phyloP scores from a whole-genome alignment of 495 filamentous ascomycete genomes.

The Xylaria flabelliformis region DNA sequence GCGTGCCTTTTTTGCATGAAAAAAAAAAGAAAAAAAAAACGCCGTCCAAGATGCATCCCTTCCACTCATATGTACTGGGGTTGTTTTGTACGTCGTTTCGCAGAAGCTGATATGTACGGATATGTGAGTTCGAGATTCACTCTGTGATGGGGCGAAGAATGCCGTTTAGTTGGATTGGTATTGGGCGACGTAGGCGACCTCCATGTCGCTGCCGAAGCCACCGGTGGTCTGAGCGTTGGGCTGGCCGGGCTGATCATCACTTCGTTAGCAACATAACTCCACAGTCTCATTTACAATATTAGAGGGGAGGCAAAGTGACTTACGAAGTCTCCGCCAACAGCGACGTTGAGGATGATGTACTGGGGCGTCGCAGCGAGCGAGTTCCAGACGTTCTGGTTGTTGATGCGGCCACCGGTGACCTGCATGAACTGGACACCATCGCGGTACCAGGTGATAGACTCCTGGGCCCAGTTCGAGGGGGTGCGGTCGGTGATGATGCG shows the following conservation, averaged over 20 bases:
- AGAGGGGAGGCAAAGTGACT: slow-evolving; percentile 31
- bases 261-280: slow-evolving; percentile 21
- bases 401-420: slow-evolving; percentile 46
- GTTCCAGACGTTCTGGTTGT: slow-evolving; percentile 46
- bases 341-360: slow-evolving; percentile 59
- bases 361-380: slow-evolving; percentile 45
- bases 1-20: slow-evolving; percentile 18
- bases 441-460: slow-evolving; percentile 57
- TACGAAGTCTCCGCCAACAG: slow-evolving; percentile 58
- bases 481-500: slow-evolving; percentile 52
- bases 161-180: slow-evolving; percentile 35
- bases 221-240: slow-evolving; percentile 47
- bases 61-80: not conserved
- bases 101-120: not conserved
- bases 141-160: not conserved
- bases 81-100: not conserved
- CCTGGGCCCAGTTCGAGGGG: slow-evolving; percentile 43
- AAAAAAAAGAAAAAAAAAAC: not conserved
- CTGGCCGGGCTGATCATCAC: slow-evolving; percentile 42
- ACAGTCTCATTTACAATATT: no score
- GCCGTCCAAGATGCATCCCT: slow-evolving; percentile 10
- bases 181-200: slow-evolving; percentile 53
- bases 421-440: slow-evolving; percentile 52
- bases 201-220: slow-evolving; percentile 54
- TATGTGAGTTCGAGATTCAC: slow-evolving; percentile 4